Conservation (phyloP, 441 rosid species). For the Codiaeum variegatum region DNA sequence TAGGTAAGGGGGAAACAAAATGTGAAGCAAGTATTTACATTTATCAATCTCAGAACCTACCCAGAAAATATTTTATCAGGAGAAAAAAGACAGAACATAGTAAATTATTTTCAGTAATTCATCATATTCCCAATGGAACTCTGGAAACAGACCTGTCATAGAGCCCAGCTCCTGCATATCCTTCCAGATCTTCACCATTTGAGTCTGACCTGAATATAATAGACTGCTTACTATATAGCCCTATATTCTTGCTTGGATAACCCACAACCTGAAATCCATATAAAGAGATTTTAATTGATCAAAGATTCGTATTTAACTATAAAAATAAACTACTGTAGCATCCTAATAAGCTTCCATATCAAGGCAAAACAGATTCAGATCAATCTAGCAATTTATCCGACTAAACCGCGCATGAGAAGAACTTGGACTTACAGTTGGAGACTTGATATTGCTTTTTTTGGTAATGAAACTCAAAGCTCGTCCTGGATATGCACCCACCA, state of each 20-base stretch:
- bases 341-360: not conserved
- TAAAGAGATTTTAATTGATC: not conserved
- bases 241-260: conserved; percentile 65
- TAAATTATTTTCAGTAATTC: not conserved
- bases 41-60: not conserved
- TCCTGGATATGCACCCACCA: conserved; percentile 80
- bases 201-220: conserved; percentile 72
- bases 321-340: conserved; percentile 3
- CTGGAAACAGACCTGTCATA: conserved; percentile 53
- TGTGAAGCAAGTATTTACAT: not conserved
- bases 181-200: conserved; percentile 72
- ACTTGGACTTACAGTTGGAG: conserved; percentile 45
- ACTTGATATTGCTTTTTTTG: conserved; percentile 54
- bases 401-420: not conserved
- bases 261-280: conserved; percentile 40
- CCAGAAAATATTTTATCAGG: too few species aligned
- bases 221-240: conserved; percentile 45
- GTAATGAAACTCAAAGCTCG: conserved; percentile 74
- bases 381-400: not conserved
- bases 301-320: conserved; percentile 11
- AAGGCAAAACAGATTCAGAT: not conserved
- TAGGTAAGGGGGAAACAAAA: not conserved
- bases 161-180: conserved; percentile 77
- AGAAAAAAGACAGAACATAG: too few species aligned
- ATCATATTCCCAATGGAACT: not conserved